phyloP scores from a whole-genome alignment of 805 yeast species.

The Yarrowia porcina region DNA sequence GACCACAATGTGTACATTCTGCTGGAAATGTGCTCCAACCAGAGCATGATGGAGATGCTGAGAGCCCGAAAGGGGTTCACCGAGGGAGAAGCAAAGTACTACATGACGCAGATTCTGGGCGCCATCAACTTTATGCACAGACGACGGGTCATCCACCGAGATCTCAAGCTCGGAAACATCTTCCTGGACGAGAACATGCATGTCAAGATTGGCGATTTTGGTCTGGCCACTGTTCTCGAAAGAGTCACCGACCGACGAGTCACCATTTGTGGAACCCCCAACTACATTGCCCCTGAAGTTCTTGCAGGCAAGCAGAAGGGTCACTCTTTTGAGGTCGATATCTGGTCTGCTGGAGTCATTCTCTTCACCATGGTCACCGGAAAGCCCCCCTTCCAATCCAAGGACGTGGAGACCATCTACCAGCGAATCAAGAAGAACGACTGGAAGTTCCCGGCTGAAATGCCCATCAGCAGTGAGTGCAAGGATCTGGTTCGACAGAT shows the following conservation, averaged over 20 bases:
- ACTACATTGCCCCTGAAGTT: slow-evolving; percentile 97
- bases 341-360: slow-evolving; percentile 98
- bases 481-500: slow-evolving; percentile 61
- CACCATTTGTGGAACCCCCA: slow-evolving; percentile 98
- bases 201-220: slow-evolving; percentile 95
- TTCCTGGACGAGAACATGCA: slow-evolving; percentile 93
- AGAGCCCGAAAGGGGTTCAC: slow-evolving; percentile 78
- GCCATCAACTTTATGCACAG: slow-evolving; percentile 91
- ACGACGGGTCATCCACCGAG: slow-evolving; percentile 91
- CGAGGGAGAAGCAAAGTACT: slow-evolving; percentile 88
- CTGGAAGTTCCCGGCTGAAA: slow-evolving; percentile 70
- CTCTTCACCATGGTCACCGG: slow-evolving; percentile 88
- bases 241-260: slow-evolving; percentile 69
- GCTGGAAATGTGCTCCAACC: slow-evolving; percentile 92
- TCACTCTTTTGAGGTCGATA: slow-evolving; percentile 91
- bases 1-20: slow-evolving; percentile 89
- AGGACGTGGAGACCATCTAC: slow-evolving; percentile 87
- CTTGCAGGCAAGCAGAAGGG: slow-evolving; percentile 80
- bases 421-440: slow-evolving; percentile 85
- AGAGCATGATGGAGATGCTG: slow-evolving; percentile 87
- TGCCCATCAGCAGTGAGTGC: slow-evolving; percentile 66
- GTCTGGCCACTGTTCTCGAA: slow-evolving; percentile 92
- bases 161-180: slow-evolving; percentile 90
- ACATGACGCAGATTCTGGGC: slow-evolving; percentile 89
- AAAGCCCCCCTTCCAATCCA: slow-evolving; percentile 96